Evolutionary conservation across 805 yeast genomes (phyloP), one percentile per base, ranked within the genome.

Genomic region (Torulaspora indica): DNA sequence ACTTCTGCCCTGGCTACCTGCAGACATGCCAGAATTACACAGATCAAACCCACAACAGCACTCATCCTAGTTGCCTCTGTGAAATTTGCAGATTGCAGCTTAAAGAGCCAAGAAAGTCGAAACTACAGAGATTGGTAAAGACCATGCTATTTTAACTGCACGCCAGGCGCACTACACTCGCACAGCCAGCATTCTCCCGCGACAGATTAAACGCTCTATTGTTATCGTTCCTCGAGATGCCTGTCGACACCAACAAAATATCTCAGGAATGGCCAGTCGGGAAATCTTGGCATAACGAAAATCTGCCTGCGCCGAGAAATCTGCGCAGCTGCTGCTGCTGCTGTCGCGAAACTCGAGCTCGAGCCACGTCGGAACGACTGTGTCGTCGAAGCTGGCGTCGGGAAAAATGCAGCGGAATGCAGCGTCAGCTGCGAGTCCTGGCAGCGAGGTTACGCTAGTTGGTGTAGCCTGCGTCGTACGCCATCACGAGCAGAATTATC

Each of bases 1-100:
- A 43, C 47, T 12, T 43, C 43, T 15, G 43, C 47, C 10, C 25
- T 23, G 10, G 30, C 47, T 13, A 35, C 20, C 12, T 34, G 31
- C 28, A 39, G 20, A 22, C 42, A 35, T 13, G 20, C 7, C 35
- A 29, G 25, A 10, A 34, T 13, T 18, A 40, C 9, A 9, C 38
- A 34, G 5, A 35, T 12, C 4, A 40, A 27, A 15, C 27, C 13
- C 25, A 28, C 35, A 6, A 14, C 24, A 17, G 32, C 27, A 13
- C 24, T 20, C 39, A 40, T 40, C 23, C 14, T 29, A 8, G 32
- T 15, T 20, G 22, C 22, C 22, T 20, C 22, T n/a, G n/a, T n/a
- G n/a, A n/a, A n/a, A 23, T 23, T 23, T 23, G n/a, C 10, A 25
- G 3, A 9, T 25, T 25, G n/a, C 10, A 25, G 28, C n/a, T 12